Evolutionary conservation across 331 rosid genomes (phyloP).

Genomic region (Malus hybrid): DNA sequence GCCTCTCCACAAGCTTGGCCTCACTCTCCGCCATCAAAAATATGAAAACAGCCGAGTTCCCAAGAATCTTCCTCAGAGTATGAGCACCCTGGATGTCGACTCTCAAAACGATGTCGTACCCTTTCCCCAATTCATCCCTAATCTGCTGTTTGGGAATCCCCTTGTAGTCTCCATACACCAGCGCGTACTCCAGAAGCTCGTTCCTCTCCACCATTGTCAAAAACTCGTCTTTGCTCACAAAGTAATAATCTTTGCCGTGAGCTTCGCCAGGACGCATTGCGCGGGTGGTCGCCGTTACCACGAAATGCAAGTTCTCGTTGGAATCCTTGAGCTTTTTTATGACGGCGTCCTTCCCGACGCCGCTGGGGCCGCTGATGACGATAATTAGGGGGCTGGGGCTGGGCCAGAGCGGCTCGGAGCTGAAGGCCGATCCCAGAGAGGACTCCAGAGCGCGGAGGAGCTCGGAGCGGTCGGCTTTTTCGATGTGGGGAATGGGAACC

Average conservation of each 20-base stretch:
- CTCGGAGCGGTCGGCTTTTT: constrained; percentile 49
- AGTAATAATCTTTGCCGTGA: constrained; percentile 65
- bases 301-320: constrained; percentile 47
- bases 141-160: constrained; percentile 90
- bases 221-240: constrained; percentile 69
- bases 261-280: constrained; percentile 54
- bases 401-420: constrained; percentile 48
- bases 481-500: constrained; percentile 33
- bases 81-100: constrained; percentile 94
- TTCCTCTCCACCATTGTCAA: constrained; percentile 42
- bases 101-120: constrained; percentile 64
- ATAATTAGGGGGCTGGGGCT: constrained; percentile 58
- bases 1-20: constrained; percentile 30
- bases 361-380: constrained; percentile 89
- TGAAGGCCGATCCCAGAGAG: constrained; percentile 57
- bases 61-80: constrained; percentile 60
- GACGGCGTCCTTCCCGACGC: constrained; percentile 90
- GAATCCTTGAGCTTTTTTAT: constrained; percentile 33
- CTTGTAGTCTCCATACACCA: constrained; percentile 89
- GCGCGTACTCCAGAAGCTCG: constrained; percentile 78
- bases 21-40: constrained; percentile 82
- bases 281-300: constrained; percentile 77
- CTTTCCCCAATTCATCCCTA: constrained; percentile 64
- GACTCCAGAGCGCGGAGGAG: constrained; percentile 74
- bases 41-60: constrained; percentile 68